These are phyloP conservation scores for Cicer cuneatum DNA, from an alignment of 306 rosid genomes.

Conservation along the genomic window DNA sequence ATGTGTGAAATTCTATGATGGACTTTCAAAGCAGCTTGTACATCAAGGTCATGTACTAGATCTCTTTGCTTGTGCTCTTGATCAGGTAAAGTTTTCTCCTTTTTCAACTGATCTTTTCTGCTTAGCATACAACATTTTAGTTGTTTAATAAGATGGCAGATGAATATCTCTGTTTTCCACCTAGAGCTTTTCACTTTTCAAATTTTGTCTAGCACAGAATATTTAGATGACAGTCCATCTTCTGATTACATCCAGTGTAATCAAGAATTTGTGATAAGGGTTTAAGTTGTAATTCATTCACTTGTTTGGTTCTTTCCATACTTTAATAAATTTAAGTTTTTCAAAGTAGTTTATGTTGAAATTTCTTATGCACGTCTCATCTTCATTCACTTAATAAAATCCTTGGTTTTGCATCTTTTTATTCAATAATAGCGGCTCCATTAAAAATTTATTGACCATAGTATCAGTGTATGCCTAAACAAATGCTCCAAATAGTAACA, in stretches of 20 bases:
- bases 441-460: constrained; percentile 9
- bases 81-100: constrained; percentile 70
- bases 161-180: constrained; percentile 27
- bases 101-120: constrained; percentile 27
- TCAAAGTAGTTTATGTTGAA: constrained; percentile 22
- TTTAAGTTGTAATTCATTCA: constrained; percentile 29
- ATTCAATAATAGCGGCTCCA: constrained; percentile 1
- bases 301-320: constrained; percentile 23
- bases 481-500: constrained; percentile 22
- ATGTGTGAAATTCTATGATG: constrained; percentile 89
- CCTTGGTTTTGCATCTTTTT: constrained; percentile 1
- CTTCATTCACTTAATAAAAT: constrained; percentile 3
- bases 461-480: constrained; percentile 5
- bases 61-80: constrained; percentile 96
- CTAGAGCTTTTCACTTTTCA: constrained; percentile 6
- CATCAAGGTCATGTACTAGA: constrained; percentile 98
- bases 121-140: constrained; percentile 16
- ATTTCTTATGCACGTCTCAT: not conserved
- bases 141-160: constrained; percentile 21
- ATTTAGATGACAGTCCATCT: not conserved
- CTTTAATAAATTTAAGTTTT: not conserved
- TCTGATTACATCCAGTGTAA: not conserved
- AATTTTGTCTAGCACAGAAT: not conserved
- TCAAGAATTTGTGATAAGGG: constrained; percentile 24
- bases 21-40: constrained; percentile 93